phyloP scores from a whole-genome alignment of 2,329 filamentous ascomycete species.

The Hypoxylon sp. region DNA sequence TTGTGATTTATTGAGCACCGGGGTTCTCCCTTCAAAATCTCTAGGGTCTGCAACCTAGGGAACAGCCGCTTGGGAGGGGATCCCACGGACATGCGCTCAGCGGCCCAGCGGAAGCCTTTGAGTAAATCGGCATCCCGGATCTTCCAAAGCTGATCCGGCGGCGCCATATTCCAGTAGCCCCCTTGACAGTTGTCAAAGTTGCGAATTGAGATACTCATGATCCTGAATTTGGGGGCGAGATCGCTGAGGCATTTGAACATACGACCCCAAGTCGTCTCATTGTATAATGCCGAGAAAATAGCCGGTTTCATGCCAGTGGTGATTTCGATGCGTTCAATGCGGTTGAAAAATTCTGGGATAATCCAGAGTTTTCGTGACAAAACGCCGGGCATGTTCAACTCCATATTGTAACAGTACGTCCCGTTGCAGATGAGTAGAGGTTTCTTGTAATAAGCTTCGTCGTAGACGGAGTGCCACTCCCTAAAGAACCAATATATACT shows the following conservation, averaged over 20 bases:
- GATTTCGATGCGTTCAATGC: not conserved
- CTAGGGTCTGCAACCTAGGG: not conserved
- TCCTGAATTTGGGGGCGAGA: not conserved
- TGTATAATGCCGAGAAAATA: fast-evolving
- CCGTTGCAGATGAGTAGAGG: not conserved
- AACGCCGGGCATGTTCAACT: too few relatives aligned
- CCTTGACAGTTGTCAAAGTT: not conserved
- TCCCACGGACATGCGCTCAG: too few relatives aligned
- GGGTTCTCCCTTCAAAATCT: not conserved
- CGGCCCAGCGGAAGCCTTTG: not conserved
- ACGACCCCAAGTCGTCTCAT: not conserved
- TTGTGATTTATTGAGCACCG: not conserved
- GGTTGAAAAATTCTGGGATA: not conserved
- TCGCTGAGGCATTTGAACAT: not conserved
- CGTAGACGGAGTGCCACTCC: too few relatives aligned
- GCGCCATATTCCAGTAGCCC: too few relatives aligned
- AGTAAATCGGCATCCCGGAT: not conserved
- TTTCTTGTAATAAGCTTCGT: too few relatives aligned
- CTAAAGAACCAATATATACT: too few relatives aligned
- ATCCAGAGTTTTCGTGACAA: not conserved
- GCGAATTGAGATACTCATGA: not conserved
- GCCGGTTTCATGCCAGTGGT: not conserved
- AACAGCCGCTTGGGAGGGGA: not conserved
- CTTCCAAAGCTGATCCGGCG: not conserved
- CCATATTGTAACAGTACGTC: not conserved